Evolutionary conservation across 345 rosid species (phyloP).

Genomic region (Schrenkiella parvula): DNA sequence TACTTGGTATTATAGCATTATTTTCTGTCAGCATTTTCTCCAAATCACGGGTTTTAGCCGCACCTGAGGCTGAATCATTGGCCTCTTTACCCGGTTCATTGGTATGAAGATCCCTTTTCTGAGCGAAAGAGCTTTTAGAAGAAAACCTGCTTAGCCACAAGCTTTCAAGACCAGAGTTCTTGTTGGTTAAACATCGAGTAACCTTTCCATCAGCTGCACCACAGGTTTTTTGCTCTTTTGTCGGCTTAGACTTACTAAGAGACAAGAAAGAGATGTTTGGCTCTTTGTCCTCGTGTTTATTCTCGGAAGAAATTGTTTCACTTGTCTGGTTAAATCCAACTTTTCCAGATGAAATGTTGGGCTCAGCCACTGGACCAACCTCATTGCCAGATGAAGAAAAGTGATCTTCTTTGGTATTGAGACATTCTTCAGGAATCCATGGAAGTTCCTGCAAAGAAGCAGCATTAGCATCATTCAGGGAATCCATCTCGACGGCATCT

Average conservation of each 20-base stretch:
- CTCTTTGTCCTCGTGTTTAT: slow-evolving; percentile 36
- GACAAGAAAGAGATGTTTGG: slow-evolving; percentile 40
- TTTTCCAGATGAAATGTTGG: slow-evolving; percentile 29
- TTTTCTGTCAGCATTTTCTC: slow-evolving; percentile 19
- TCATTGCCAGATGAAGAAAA: slow-evolving; percentile 35
- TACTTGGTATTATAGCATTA: slow-evolving; percentile 32
- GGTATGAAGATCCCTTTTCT: neutral
- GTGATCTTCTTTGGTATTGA: slow-evolving; percentile 32
- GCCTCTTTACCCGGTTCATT: neutral
- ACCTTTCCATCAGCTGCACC: slow-evolving; percentile 38
- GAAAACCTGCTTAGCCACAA: slow-evolving; percentile 78
- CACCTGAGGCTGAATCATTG: slow-evolving; percentile 12
- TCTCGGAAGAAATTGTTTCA: slow-evolving; percentile 31
- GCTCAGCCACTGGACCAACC: slow-evolving; percentile 30
- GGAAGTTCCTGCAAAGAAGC: slow-evolving; percentile 41
- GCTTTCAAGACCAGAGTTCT: slow-evolving; percentile 48
- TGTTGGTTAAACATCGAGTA: slow-evolving; percentile 27
- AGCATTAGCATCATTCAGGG: slow-evolving; percentile 34
- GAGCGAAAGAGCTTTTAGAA: slow-evolving; percentile 38
- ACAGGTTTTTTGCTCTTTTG: slow-evolving; percentile 17
- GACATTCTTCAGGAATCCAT: slow-evolving; percentile 34
- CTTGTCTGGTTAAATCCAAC: slow-evolving; percentile 24
- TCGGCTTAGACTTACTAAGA: slow-evolving; percentile 34
- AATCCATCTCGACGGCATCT: slow-evolving; percentile 35
- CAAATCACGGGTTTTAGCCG: slow-evolving; percentile 7